Percentiles rank a stretch among this genome's conserved stretches.
Conservation (phyloP, 2,329 filamentous ascomycete species). For the Aspergillus fijiensis region DNA sequence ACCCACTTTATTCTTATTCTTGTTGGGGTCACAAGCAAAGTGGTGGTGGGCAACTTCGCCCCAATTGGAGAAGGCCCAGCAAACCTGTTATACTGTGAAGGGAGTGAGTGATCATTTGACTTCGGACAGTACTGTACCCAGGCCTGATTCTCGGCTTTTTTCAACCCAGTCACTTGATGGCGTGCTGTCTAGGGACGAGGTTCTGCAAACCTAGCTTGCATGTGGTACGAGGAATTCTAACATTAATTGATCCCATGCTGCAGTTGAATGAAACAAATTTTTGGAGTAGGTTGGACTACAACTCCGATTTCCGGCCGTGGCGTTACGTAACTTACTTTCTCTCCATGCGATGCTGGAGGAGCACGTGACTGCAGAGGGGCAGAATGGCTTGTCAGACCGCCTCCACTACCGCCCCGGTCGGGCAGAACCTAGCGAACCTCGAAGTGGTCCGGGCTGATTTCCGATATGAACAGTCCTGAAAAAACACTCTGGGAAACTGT, state of each 20-base stretch:
- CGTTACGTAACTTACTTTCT: background rate
- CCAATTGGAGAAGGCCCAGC: background rate
- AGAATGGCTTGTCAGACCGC: no score
- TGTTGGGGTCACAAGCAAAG: background rate
- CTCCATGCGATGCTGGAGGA: background rate
- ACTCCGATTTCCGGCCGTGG: conserved; percentile 6
- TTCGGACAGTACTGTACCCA: background rate
- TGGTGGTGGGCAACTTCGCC: background rate
- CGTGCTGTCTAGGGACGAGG: no score
- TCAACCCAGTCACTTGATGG: no score
- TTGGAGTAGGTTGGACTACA: background rate
- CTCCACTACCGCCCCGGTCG: no score
- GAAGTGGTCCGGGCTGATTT: no score
- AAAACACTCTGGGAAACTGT: no score
- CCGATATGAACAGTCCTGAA: no score
- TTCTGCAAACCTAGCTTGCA: background rate
- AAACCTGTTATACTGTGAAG: background rate
- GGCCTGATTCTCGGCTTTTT: no score
- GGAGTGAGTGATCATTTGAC: background rate
- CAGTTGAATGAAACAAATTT: background rate
- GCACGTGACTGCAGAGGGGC: no score
- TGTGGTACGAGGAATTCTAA: background rate
- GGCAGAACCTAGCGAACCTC: no score
- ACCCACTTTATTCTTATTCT: background rate
- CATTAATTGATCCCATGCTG: background rate